phyloP scores from a whole-genome alignment of 2,329 filamentous ascomycete species.

The Westerdykella ornata region DNA sequence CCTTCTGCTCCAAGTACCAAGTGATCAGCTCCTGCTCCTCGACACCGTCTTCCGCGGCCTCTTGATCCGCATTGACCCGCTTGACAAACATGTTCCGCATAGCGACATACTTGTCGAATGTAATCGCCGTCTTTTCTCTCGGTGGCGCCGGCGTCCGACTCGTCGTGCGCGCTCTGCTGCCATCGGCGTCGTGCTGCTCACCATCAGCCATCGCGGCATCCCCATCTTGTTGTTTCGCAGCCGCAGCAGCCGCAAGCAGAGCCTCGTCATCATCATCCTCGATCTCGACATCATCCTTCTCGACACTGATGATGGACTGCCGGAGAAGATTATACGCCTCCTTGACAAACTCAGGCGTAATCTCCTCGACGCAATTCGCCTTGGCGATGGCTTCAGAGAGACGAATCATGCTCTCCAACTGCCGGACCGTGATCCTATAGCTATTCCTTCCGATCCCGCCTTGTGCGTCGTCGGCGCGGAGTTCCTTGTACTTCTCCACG shows the following conservation, averaged over 20 bases:
- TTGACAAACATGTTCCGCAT: constrained; percentile 83
- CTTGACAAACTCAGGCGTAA: constrained; percentile 74
- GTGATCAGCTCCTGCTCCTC: constrained; percentile 72
- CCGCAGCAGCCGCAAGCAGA: constrained; percentile 47
- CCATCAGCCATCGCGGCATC: constrained; percentile 25
- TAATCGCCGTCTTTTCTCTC: constrained; percentile 73
- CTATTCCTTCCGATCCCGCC: constrained; percentile 91
- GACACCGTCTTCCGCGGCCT: constrained; percentile 69
- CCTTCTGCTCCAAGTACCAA: constrained; percentile 90
- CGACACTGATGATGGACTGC: constrained; percentile 94
- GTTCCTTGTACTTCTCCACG: constrained; percentile 91
- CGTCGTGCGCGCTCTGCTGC: constrained; percentile 27
- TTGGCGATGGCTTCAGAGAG: constrained; percentile 97
- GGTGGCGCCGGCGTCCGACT: constrained; percentile 38
- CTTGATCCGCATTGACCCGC: constrained; percentile 76
- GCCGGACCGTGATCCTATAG: constrained; percentile 94
- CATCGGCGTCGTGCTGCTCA: constrained; percentile 37
- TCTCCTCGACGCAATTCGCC: constrained; percentile 89
- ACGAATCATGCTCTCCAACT: constrained; percentile 92
- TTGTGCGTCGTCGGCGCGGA: constrained; percentile 86
- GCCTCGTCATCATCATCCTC: constrained; percentile 69
- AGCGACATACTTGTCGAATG: constrained; percentile 87
- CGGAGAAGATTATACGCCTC: constrained; percentile 88
- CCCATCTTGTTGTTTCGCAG: constrained; percentile 45
- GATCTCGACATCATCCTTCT: constrained; percentile 94